A percentile compares a stretch with the other conserved stretches of the same genome.
Evolutionary conservation across 2,329 filamentous ascomycete genomes (phyloP).

Genomic region (Alternaria triticimaculans): DNA sequence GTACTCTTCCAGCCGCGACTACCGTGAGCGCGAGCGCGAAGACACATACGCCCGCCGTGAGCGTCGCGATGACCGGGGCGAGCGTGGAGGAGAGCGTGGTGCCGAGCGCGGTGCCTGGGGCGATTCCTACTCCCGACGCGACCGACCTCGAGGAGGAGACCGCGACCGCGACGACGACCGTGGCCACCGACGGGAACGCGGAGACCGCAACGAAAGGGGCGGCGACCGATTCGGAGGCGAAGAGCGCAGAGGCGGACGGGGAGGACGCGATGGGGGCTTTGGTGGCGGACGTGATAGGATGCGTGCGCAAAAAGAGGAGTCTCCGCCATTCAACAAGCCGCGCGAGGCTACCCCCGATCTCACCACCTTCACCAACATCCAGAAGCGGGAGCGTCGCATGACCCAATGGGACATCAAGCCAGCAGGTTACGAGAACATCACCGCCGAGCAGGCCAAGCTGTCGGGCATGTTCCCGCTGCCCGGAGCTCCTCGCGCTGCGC

Average conservation of each 20-base stretch:
- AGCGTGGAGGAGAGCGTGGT: constrained; percentile 41
- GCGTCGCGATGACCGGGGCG: constrained; percentile 56
- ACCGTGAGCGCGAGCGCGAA: constrained; percentile 91
- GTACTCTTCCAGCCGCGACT: constrained; percentile 91
- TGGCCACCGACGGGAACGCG: constrained; percentile 40
- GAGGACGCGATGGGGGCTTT: constrained; percentile 32
- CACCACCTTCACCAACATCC: constrained; percentile 80
- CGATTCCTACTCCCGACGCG: constrained; percentile 57
- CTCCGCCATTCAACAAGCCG: constrained; percentile 79
- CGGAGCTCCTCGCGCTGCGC: constrained; percentile 90
- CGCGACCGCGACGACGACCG: constrained; percentile 46
- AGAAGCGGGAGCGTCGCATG: constrained; percentile 87
- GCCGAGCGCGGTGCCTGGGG: constrained; percentile 62
- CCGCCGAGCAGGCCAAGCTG: constrained; percentile 96
- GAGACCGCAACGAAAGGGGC: constrained; percentile 57
- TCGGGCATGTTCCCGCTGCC: constrained; percentile 99
- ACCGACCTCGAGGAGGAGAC: constrained; percentile 39
- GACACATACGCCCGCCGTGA: constrained; percentile 81
- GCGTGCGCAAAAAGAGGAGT: constrained; percentile 74
- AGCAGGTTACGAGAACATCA: constrained; percentile 96
- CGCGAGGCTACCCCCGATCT: constrained; percentile 95
- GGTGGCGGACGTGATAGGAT: constrained; percentile 55
- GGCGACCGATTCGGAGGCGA: constrained; percentile 56
- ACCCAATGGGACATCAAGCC: constrained; percentile 99
- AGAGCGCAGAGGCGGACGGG: constrained; percentile 43